phyloP scores from a whole-genome alignment of 2,329 filamentous ascomycete genomes.

The Colletotrichum tanaceti region DNA sequence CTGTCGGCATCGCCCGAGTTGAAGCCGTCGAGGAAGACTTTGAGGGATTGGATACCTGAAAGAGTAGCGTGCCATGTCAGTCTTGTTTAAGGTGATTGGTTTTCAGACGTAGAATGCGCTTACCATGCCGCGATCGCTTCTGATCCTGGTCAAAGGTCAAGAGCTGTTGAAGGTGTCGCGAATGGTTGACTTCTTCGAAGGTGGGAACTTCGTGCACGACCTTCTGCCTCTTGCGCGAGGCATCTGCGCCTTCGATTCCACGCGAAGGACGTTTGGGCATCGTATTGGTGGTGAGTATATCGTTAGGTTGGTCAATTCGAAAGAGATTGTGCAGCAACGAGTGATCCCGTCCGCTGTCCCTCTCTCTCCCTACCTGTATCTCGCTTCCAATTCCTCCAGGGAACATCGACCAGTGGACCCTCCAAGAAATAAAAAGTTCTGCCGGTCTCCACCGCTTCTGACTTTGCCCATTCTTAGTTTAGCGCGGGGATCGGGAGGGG shows the following conservation, averaged over 20 bases:
- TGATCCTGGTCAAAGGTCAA: slow-evolving; percentile 79
- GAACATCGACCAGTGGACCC: slow-evolving; percentile 23
- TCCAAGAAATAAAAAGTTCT: slow-evolving; percentile 42
- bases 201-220: slow-evolving; percentile 67
- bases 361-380: not conserved
- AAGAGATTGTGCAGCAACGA: slow-evolving; percentile 6
- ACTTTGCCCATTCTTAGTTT: slow-evolving; percentile 11
- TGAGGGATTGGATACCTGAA: slow-evolving; percentile 75
- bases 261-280: slow-evolving; percentile 61
- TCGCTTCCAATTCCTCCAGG: slow-evolving; percentile 1
- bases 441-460: slow-evolving; percentile 36
- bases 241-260: slow-evolving; percentile 54
- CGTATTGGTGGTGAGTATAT: slow-evolving; percentile 13
- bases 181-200: slow-evolving; percentile 70
- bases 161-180: slow-evolving; percentile 75
- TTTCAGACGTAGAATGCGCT: slow-evolving; percentile 23
- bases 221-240: slow-evolving; percentile 65
- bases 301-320: not conserved
- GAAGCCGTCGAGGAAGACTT: slow-evolving; percentile 76
- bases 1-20: slow-evolving; percentile 62
- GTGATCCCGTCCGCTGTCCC: not conserved
- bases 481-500: slow-evolving; percentile 36
- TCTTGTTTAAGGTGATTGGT: not conserved
- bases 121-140: slow-evolving; percentile 74
- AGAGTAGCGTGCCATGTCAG: not conserved